A percentile compares a stretch with the other conserved stretches of the same genome.
Conservation (phyloP, 176 grass and related monocot genomes). For the Aegilops umbellulata region DNA sequence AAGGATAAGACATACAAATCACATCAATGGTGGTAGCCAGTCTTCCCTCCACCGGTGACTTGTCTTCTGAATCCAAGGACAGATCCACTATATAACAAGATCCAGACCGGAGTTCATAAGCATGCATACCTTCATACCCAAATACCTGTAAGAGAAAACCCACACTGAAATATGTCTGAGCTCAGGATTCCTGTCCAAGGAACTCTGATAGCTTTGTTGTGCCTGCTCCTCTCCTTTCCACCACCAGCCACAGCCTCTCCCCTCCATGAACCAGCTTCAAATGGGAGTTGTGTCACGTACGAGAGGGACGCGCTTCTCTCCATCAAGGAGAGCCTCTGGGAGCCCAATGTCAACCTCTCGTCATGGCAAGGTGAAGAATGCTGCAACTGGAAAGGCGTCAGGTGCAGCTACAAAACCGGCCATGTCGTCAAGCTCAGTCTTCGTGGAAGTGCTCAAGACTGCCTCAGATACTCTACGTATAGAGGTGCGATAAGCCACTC, state of each 20-base stretch:
- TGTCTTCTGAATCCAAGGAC: background rate
- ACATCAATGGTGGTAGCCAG: background rate
- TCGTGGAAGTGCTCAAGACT: background rate
- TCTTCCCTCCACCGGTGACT: background rate
- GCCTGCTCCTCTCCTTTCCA: background rate
- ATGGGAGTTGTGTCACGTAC: background rate
- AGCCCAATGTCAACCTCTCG: background rate
- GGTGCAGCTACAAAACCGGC: slow-evolving; percentile 24
- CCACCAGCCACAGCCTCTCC: background rate
- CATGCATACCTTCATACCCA: background rate
- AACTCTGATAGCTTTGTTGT: background rate
- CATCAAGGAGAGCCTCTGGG: slow-evolving; percentile 30
- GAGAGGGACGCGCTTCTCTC: slow-evolving; percentile 27
- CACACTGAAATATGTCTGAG: background rate
- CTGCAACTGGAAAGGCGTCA: slow-evolving; percentile 41
- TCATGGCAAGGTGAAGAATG: slow-evolving; percentile 44
- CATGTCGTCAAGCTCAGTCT: slow-evolving; percentile 46
- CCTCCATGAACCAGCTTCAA: background rate
- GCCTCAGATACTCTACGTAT: background rate
- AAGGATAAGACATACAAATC: background rate
- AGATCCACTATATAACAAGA: slow-evolving; percentile 16
- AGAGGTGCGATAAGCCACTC: slow-evolving; percentile 42
- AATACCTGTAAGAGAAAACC: background rate
- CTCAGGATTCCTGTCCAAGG: background rate
- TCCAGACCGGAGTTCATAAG: background rate